A percentile compares a stretch with the other conserved stretches of the same genome.
These are phyloP conservation scores for Urochloa ruziziensis DNA, from an alignment of 176 grass and related monocot genomes.

Conservation along the genomic window DNA sequence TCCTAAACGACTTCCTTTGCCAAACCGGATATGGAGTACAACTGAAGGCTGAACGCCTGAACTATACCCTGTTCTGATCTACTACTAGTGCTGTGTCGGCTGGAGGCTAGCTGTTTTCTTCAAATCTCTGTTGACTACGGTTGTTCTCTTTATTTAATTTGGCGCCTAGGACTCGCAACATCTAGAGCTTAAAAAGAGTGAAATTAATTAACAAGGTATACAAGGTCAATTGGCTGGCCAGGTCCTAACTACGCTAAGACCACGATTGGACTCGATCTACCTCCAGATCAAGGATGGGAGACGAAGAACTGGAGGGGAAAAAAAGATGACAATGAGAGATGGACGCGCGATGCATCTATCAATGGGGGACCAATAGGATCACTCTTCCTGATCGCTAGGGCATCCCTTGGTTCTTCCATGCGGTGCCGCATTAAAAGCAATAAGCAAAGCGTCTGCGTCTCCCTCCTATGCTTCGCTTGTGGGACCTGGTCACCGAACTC, in stretches of 20 bases:
- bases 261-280: neutral
- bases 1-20: too few relatives aligned
- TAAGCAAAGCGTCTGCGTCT: neutral
- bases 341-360: neutral
- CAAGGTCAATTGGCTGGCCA: neutral
- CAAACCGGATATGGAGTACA: too few relatives aligned
- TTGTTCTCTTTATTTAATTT: neutral
- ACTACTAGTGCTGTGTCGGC: too few relatives aligned
- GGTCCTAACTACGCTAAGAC: neutral
- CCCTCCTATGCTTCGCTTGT: neutral
- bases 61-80: too few relatives aligned
- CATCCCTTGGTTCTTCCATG: neutral
- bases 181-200: neutral
- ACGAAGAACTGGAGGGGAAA: neutral
- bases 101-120: too few relatives aligned
- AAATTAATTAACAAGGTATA: neutral
- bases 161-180: neutral
- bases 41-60: too few relatives aligned
- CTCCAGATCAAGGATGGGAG: too few relatives aligned
- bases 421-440: constrained; percentile 2
- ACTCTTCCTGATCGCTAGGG: constrained; percentile 3
- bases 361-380: neutral
- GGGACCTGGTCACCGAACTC: constrained; percentile 35
- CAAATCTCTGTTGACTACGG: neutral
- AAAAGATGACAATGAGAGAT: neutral